Base-by-base conservation (phyloP, 1,139 yeast genomes). In the Suhomyces bribrorum region DNA sequence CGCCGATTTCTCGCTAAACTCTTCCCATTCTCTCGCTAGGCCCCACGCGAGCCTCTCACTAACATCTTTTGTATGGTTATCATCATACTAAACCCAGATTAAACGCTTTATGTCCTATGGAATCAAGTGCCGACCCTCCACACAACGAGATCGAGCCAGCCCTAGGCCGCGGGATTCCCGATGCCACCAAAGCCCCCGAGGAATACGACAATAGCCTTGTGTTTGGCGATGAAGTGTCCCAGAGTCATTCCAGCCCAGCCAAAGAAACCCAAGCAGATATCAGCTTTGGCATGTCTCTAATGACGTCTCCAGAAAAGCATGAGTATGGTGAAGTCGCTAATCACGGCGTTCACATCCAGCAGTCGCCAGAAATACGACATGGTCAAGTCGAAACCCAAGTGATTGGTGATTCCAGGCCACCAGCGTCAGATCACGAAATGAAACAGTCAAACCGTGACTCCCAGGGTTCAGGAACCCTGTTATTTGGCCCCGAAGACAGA, bases 161-260 rank as follows among this genome's bases (percentile, higher is more conserved):
- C 8, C 12, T 14, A 14, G 14, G 20, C 26, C 9, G 23, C 8
- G 13, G 30, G 26, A 30, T 27, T 20, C 30, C 6, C 23, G 29
- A 28, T n/a, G 18, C 36, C 4, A 18, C 26, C 14, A 30, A 29
- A 13, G 27, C 30, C 9, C 36, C 34, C 12, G 45, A 41, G 8
- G 32, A 31, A 12, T 31, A 22, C 20, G 30, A 37, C 14, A 39
- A 41, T 18, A 38, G 42, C 20, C 42, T 41, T 8, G 34, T 41
- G 6, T 41, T 41, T 23, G 45, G 35, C 24, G 45, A 41, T 14
- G 35, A 26, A 20, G 11, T 20, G 5, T 20, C 23, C 23, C 23
- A 20, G 11, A n/a, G 11, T 12, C 26, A 29, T 7, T 12, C 17
- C 13, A 29, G 23, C 15, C 25, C 17, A 14, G n/a, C 25, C 7